Evolutionary conservation across 805 yeast genomes (phyloP).

Genomic region (Candida alai): DNA sequence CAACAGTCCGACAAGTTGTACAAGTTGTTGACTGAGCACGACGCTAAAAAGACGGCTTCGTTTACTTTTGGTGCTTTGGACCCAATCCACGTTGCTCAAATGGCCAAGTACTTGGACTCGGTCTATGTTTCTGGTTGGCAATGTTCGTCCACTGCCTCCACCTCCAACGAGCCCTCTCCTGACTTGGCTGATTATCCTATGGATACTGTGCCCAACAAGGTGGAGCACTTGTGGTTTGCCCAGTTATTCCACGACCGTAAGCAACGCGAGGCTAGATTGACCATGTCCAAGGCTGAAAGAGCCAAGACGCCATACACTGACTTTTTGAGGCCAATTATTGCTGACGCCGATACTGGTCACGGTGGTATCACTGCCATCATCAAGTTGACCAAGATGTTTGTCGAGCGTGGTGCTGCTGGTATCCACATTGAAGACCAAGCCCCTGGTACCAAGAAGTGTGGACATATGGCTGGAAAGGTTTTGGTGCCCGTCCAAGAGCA

Average conservation of each 20-base stretch:
- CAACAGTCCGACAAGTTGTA: slow-evolving; percentile 79
- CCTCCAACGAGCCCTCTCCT: slow-evolving; percentile 96
- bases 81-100: slow-evolving; percentile 92
- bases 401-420: slow-evolving; percentile 98
- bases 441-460: slow-evolving; percentile 97
- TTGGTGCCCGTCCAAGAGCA: slow-evolving; percentile 97
- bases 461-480: slow-evolving; percentile 99
- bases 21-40: slow-evolving; percentile 67
- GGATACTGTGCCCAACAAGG: slow-evolving; percentile 98
- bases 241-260: slow-evolving; percentile 96
- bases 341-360: slow-evolving; percentile 98
- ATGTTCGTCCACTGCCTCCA: slow-evolving; percentile 95
- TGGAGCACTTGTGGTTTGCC: slow-evolving; percentile 94
- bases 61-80: slow-evolving; percentile 95
- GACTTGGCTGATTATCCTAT: slow-evolving; percentile 98
- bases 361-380: slow-evolving; percentile 97
- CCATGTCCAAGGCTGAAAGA: slow-evolving; percentile 59
- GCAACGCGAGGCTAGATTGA: slow-evolving; percentile 81
- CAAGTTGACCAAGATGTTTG: slow-evolving; percentile 91
- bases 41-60: slow-evolving; percentile 65
- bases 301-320: slow-evolving; percentile 71
- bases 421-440: slow-evolving; percentile 99
- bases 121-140: slow-evolving; percentile 98
- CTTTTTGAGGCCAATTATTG: slow-evolving; percentile 90
- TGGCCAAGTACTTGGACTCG: slow-evolving; percentile 93